Conservation (phyloP, 2,329 filamentous ascomycete genomes). For the Botryosphaeria agaves region DNA sequence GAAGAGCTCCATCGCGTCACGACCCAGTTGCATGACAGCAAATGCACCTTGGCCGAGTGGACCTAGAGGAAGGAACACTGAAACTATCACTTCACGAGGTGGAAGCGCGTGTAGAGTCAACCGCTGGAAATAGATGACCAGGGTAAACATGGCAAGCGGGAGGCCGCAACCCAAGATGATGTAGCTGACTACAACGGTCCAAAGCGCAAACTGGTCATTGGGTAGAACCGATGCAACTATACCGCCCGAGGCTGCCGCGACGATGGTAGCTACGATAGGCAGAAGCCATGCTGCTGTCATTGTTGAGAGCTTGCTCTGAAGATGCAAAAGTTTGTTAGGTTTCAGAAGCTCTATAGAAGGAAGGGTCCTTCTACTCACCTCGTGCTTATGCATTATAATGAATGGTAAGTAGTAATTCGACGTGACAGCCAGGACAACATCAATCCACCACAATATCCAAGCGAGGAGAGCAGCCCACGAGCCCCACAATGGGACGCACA, state of each 20-base stretch:
- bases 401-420: conserved; percentile 7
- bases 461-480: conserved; percentile 29
- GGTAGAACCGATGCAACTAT: conserved; percentile 43
- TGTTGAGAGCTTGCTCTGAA: conserved; percentile 24
- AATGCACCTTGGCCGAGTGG: conserved; percentile 51
- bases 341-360: conserved; percentile 21
- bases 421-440: conserved; percentile 24
- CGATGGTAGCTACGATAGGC: conserved; percentile 48
- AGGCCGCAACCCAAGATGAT: conserved; percentile 51
- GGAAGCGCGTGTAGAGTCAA: conserved; percentile 49
- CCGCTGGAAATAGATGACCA: conserved; percentile 54
- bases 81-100: conserved; percentile 48
- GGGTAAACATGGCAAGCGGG: conserved; percentile 41
- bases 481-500: conserved; percentile 13
- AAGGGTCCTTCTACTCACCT: conserved; percentile 16
- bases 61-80: conserved; percentile 48
- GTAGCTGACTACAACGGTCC: conserved; percentile 47
- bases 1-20: conserved; percentile 24
- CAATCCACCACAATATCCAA: conserved; percentile 34
- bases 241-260: conserved; percentile 47
- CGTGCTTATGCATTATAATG: conserved; percentile 4
- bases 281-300: conserved; percentile 50
- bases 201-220: conserved; percentile 35
- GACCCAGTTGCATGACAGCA: conserved; percentile 34
- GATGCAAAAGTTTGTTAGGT: conserved; percentile 17